These are phyloP conservation scores for Symbiodinium natans DNA, from an alignment of 73 alveolate species.

Conservation along the genomic window DNA sequence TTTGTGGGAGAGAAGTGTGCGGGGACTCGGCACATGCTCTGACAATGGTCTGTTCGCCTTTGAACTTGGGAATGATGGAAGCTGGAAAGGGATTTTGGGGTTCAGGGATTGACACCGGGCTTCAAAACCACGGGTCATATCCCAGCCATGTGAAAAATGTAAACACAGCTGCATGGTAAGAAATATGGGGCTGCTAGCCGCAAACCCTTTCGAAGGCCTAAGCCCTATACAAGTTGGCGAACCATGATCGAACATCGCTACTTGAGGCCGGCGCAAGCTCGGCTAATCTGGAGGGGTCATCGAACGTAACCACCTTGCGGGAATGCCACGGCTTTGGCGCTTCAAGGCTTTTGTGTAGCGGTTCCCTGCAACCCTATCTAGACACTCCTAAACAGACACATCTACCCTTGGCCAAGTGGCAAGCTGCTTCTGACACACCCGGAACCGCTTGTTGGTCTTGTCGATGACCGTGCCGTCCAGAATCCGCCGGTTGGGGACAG, in stretches of 20 bases:
- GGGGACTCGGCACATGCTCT: too few species aligned
- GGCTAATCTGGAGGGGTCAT: neutral
- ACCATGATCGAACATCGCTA: neutral
- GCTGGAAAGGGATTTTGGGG: too few species aligned
- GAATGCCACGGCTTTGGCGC: neutral
- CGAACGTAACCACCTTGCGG: neutral
- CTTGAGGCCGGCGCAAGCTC: neutral
- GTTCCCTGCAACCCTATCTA: neutral
- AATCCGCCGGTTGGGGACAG: constrained; percentile 76
- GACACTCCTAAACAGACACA: neutral
- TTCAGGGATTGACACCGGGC: too few species aligned
- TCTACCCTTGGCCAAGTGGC: neutral
- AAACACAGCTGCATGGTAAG: too few species aligned
- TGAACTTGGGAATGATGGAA: too few species aligned
- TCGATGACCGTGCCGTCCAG: constrained; percentile 88
- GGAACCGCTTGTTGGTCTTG: constrained; percentile 70
- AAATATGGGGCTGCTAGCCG: too few species aligned
- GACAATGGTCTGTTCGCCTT: too few species aligned
- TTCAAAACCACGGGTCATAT: too few species aligned
- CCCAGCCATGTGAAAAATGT: too few species aligned
- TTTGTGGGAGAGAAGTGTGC: too few species aligned
- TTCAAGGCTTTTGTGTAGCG: neutral
- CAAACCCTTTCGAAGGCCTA: too few species aligned
- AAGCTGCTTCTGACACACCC: constrained; percentile 23
- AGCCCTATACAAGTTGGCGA: too few species aligned